Conservation (phyloP, 345 rosid genomes). For the Murraya paniculata region DNA sequence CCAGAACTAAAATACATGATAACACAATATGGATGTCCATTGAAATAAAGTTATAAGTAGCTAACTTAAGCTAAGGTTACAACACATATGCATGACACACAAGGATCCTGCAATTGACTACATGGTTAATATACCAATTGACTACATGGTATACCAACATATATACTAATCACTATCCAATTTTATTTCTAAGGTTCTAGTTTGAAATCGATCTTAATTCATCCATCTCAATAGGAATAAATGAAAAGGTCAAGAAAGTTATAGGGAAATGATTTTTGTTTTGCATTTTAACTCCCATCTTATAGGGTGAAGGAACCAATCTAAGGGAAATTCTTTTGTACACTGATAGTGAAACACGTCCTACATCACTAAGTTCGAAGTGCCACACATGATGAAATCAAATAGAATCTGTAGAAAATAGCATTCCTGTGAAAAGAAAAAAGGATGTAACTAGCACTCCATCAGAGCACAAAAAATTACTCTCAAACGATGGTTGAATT, state of each 20-base stretch:
- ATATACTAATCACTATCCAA: not conserved
- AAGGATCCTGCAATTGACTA: not conserved
- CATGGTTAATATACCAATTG: not conserved
- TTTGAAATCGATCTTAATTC: not conserved
- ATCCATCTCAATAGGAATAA: not conserved
- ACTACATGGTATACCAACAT: not conserved
- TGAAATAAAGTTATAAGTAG: not conserved
- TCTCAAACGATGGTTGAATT: not conserved
- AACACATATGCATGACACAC: not conserved
- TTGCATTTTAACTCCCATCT: not conserved
- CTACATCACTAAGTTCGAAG: not conserved
- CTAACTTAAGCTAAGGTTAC: not conserved
- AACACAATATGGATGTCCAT: not conserved
- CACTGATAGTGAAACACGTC: not conserved
- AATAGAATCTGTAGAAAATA: too few species aligned
- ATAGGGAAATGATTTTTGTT: not conserved
- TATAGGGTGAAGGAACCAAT: not conserved
- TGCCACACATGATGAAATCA: not conserved
- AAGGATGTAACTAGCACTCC: not conserved
- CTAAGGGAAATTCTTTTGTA: not conserved
- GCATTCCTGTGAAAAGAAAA: not conserved
- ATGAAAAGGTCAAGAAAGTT: not conserved
- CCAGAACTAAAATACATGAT: not conserved
- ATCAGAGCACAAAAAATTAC: not conserved
- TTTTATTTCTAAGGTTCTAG: not conserved